Percentiles rank a stretch among this genome's conserved stretches.
Evolutionary conservation across 148 eudicot species (phyloP).

Genomic region (Cornus controversa): DNA sequence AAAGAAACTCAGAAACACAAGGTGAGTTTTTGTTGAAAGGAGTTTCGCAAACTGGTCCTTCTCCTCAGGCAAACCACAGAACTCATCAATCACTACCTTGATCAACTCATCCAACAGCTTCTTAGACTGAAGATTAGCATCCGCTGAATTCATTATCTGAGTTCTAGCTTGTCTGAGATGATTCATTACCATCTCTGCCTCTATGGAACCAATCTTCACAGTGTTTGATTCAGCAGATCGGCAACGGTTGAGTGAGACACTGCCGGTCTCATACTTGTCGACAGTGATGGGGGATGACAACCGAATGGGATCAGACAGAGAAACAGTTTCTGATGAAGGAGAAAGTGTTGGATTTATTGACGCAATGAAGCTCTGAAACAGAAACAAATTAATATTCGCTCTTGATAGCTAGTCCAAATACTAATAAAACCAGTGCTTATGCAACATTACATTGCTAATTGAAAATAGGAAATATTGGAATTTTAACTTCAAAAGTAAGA

Average conservation of each 20-base stretch:
- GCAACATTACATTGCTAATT: not conserved
- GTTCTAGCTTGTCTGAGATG: conserved; percentile 47
- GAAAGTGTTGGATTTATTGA: conserved; percentile 12
- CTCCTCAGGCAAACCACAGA: conserved; percentile 39
- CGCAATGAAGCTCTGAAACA: conserved; percentile 29
- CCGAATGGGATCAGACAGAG: conserved; percentile 33
- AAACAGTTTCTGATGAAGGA: conserved; percentile 19
- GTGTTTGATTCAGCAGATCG: not conserved
- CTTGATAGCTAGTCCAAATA: not conserved
- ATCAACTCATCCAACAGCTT: conserved; percentile 47
- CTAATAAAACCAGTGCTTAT: no score
- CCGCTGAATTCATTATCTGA: conserved; percentile 35
- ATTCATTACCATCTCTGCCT: conserved; percentile 43
- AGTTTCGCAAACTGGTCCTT: conserved; percentile 29
- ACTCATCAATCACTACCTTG: conserved; percentile 39
- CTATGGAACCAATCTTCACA: conserved; percentile 13
- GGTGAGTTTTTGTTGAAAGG: conserved; percentile 23
- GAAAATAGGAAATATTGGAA: no score
- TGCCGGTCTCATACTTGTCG: conserved; percentile 10
- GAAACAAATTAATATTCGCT: not conserved
- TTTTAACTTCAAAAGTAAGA: not conserved
- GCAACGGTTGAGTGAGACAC: not conserved
- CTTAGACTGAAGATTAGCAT: conserved; percentile 33
- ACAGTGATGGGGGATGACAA: conserved; percentile 26
- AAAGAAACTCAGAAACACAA: conserved; percentile 26